Conservation (phyloP, 2,329 filamentous ascomycete species). For the Aspergillus sp. region DNA sequence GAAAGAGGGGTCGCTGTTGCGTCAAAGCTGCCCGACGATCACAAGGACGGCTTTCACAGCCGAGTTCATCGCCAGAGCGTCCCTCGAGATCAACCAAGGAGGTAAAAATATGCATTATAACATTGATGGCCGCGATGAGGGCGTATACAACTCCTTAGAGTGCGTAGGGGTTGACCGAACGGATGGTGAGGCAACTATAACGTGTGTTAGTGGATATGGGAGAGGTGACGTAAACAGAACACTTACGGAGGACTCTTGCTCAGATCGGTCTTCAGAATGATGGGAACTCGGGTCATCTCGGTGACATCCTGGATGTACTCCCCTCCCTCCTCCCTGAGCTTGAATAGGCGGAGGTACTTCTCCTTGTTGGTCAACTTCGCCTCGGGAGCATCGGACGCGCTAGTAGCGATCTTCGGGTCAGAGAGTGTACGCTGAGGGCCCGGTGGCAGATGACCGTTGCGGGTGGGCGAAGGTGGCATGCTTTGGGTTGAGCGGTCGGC, state of each 20-base stretch:
- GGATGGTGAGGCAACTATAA: constrained; percentile 54
- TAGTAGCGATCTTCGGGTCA: constrained; percentile 84
- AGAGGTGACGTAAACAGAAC: background rate
- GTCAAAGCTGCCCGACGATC: constrained; percentile 9
- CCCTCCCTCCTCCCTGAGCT: constrained; percentile 86
- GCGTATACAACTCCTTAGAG: constrained; percentile 38
- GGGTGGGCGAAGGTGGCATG: constrained; percentile 87
- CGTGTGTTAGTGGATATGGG: constrained; percentile 27
- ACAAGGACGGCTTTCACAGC: constrained; percentile 19
- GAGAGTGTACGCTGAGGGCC: constrained; percentile 86
- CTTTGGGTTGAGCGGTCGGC: constrained; percentile 91
- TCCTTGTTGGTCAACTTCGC: constrained; percentile 88
- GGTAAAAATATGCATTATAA: constrained; percentile 27
- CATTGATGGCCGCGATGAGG: constrained; percentile 31
- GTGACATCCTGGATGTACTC: constrained; percentile 98
- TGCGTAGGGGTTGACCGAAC: constrained; percentile 57
- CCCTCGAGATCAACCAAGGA: constrained; percentile 17
- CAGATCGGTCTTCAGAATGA: constrained; percentile 97
- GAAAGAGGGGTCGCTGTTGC: constrained; percentile 1
- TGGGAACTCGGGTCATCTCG: constrained; percentile 96
- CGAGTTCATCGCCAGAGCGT: constrained; percentile 19
- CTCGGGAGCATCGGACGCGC: constrained; percentile 70
- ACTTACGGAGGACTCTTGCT: constrained; percentile 99
- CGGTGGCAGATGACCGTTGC: constrained; percentile 69
- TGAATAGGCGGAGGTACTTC: constrained; percentile 91